Percentiles rank a stretch among this genome's conserved stretches.
phyloP scores from a whole-genome alignment of 148 eudicot species.

The Linanthus parryae region DNA sequence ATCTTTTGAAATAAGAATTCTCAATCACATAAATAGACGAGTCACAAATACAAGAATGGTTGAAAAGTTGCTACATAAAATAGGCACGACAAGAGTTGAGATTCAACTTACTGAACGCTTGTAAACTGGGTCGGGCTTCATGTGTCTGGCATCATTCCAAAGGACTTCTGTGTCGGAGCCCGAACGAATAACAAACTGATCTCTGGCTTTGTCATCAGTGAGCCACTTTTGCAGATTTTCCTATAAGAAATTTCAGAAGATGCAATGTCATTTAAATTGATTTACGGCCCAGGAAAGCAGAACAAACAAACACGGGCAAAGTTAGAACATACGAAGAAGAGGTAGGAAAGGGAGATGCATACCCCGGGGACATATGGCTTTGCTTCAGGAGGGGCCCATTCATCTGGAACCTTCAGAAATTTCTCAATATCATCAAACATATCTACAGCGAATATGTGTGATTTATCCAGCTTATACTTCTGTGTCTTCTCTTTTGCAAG shows the following conservation, averaged over 20 bases:
- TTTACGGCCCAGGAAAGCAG: slow-evolving; percentile 1
- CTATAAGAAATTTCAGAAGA: slow-evolving; percentile 27
- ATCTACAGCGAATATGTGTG: slow-evolving; percentile 74
- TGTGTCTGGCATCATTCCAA: slow-evolving; percentile 98
- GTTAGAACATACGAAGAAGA: background rate
- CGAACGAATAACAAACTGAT: slow-evolving; percentile 92
- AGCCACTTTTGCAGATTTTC: slow-evolving; percentile 93
- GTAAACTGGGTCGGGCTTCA: slow-evolving; percentile 80
- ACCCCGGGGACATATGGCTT: slow-evolving; percentile 83
- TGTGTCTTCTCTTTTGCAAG: slow-evolving; percentile 68
- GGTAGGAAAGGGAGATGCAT: slow-evolving; percentile 17
- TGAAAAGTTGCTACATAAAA: no score
- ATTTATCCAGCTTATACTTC: slow-evolving; percentile 62
- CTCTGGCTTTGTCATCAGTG: slow-evolving; percentile 87
- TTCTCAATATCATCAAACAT: slow-evolving; percentile 85
- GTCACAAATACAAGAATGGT: no score
- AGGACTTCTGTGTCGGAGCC: slow-evolving; percentile 80
- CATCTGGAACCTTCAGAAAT: slow-evolving; percentile 82
- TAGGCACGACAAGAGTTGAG: no score
- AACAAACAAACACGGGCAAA: background rate
- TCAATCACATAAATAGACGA: no score
- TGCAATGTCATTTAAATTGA: background rate
- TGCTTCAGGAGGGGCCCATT: slow-evolving; percentile 95
- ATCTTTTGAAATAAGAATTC: no score
- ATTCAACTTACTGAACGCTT: slow-evolving; percentile 73